These are phyloP conservation scores for Mangifera indica DNA, from an alignment of 345 rosid species.

Conservation along the genomic window DNA sequence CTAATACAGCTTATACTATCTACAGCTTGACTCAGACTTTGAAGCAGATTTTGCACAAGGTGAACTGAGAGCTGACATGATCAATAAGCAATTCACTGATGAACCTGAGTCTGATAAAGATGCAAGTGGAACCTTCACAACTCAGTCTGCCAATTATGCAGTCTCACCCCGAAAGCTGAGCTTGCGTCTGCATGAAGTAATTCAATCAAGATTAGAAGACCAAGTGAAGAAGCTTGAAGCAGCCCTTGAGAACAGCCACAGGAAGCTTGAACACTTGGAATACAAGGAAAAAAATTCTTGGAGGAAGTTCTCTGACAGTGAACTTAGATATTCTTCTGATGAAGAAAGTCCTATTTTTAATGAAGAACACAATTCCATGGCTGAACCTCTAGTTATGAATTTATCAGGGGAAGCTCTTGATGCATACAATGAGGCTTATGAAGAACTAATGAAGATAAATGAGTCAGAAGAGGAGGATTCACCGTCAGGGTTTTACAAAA, in stretches of 20 bases:
- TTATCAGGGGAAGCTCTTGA: constrained; percentile 74
- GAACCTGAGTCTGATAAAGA: constrained; percentile 47
- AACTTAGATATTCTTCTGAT: constrained; percentile 20
- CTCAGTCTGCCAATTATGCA: constrained; percentile 50
- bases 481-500: constrained; percentile 29
- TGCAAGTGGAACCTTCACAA: constrained; percentile 52
- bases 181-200: constrained; percentile 69
- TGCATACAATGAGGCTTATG: constrained; percentile 71
- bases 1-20: constrained; percentile 14
- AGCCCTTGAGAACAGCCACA: constrained; percentile 72
- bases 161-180: constrained; percentile 78
- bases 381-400: constrained; percentile 64
- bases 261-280: constrained; percentile 55
- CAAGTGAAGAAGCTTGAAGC: constrained; percentile 68
- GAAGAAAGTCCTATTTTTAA: constrained; percentile 31
- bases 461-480: constrained; percentile 63
- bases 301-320: constrained; percentile 34
- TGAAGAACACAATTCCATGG: constrained; percentile 27
- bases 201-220: constrained; percentile 60
- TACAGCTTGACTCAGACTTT: constrained; percentile 63
- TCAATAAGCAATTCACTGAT: constrained; percentile 27
- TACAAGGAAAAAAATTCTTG: constrained; percentile 36
- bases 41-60: constrained; percentile 64
- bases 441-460: constrained; percentile 59
- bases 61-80: constrained; percentile 44